Percentiles rank a stretch among this genome's conserved stretches.
These are phyloP conservation scores for Wickerhamomyces bisporus DNA, from an alignment of 805 yeast genomes.

Conservation along the genomic window DNA sequence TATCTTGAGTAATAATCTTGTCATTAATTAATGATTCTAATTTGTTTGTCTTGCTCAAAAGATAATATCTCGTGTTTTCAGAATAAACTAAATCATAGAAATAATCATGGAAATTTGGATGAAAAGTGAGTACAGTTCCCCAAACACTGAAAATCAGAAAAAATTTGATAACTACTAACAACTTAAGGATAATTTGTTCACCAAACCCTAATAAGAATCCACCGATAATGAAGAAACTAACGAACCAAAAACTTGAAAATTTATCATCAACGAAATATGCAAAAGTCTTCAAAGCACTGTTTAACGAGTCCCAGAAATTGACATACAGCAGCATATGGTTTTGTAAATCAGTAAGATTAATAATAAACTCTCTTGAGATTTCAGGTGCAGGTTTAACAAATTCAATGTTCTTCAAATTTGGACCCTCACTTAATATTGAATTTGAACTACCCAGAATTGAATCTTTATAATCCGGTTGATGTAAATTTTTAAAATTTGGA, in stretches of 20 bases:
- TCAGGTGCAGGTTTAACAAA: constrained; percentile 73
- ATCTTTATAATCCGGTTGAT: constrained; percentile 51
- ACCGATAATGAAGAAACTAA: constrained; percentile 31
- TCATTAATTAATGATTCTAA: constrained; percentile 39
- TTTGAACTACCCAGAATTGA: constrained; percentile 27
- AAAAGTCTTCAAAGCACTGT: constrained; percentile 45
- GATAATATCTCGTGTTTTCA: constrained; percentile 57
- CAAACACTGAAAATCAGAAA: constrained; percentile 41
- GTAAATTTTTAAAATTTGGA: constrained; percentile 58
- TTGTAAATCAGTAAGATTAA: constrained; percentile 80
- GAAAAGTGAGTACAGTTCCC: constrained; percentile 38
- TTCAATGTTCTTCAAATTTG: constrained; percentile 42
- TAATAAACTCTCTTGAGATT: constrained; percentile 67
- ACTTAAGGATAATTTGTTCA: constrained; percentile 20
- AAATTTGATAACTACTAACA: constrained; percentile 33
- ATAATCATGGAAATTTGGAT: constrained; percentile 48
- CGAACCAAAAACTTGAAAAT: constrained; percentile 47
- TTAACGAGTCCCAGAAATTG: constrained; percentile 51
- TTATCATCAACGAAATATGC: constrained; percentile 62
- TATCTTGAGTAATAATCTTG: constrained; percentile 28
- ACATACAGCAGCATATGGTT: constrained; percentile 71
- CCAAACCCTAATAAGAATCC: constrained; percentile 26
- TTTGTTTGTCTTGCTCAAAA: constrained; percentile 43
- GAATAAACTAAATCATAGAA: constrained; percentile 46
- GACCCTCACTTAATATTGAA: constrained; percentile 46